Evolutionary conservation across 2,329 filamentous ascomycete species (phyloP).

Genomic region (Cordyceps cicadae): DNA sequence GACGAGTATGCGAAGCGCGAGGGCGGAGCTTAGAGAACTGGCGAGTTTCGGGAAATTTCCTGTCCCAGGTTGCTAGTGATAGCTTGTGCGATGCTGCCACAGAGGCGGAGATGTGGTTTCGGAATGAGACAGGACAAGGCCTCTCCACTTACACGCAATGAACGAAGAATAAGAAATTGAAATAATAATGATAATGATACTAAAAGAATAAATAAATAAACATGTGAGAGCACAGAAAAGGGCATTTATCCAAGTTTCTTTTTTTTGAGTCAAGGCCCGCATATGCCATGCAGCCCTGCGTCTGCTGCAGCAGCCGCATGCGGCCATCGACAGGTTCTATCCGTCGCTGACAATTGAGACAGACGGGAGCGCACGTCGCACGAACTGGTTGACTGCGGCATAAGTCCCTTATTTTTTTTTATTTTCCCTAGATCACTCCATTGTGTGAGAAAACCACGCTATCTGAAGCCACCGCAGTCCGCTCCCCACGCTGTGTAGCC

Average conservation of each 20-base stretch:
- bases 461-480: background rate
- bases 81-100: background rate
- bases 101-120: slow-evolving; percentile 5
- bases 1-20: slow-evolving; percentile 57
- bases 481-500: background rate
- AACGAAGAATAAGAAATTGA: background rate
- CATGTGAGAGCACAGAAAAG: background rate
- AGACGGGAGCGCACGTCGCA: background rate
- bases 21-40: slow-evolving; percentile 43
- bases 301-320: background rate
- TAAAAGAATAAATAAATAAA: background rate
- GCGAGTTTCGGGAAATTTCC: background rate
- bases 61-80: background rate
- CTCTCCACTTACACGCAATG: slow-evolving; percentile 1
- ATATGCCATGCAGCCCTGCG: background rate
- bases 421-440: background rate
- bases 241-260: background rate
- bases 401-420: background rate
- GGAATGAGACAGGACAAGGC: slow-evolving; percentile 1
- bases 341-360: background rate
- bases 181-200: background rate
- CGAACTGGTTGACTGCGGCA: background rate
- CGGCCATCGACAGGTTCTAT: background rate
- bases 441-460: background rate
- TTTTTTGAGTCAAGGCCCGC: background rate